Evolutionary conservation across 2,329 filamentous ascomycete species (phyloP).

Genomic region (Laburnicola sp.): DNA sequence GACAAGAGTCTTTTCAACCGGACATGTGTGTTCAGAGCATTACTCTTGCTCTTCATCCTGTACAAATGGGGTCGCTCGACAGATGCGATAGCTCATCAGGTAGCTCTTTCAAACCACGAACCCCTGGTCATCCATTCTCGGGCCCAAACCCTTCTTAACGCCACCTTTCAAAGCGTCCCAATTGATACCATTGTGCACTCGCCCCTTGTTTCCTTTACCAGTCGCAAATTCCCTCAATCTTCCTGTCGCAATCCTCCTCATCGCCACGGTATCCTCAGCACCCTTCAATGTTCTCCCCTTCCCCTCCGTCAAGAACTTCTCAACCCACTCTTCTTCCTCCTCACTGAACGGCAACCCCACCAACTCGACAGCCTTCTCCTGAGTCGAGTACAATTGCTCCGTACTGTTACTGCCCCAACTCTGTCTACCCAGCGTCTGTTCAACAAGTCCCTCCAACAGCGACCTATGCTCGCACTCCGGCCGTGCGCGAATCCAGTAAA

Average conservation of each 20-base stretch:
- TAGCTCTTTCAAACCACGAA: constrained; percentile 23
- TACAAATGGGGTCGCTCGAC: too few species aligned
- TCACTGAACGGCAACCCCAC: constrained; percentile 71
- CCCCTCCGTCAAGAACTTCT: constrained; percentile 66
- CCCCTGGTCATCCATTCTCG: constrained; percentile 32
- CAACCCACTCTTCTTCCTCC: constrained; percentile 74
- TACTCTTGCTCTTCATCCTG: too few species aligned
- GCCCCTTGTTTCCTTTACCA: constrained; percentile 41
- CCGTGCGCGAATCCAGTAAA: constrained; percentile 71
- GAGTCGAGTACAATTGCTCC: constrained; percentile 39
- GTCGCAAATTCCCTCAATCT: constrained; percentile 54
- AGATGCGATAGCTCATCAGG: too few species aligned
- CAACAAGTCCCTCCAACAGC: constrained; percentile 69
- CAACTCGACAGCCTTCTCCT: constrained; percentile 67
- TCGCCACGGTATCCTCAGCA: constrained; percentile 72
- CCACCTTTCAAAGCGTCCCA: constrained; percentile 53
- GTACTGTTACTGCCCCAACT: constrained; percentile 14
- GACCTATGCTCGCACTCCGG: constrained; percentile 63
- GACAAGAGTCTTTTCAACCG: too few species aligned
- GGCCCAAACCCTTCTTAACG: constrained; percentile 41
- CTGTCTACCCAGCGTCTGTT: constrained; percentile 31
- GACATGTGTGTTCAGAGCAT: too few species aligned
- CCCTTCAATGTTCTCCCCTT: constrained; percentile 66
- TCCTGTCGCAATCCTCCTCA: constrained; percentile 71
- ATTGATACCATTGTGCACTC: constrained; percentile 54